Evolutionary conservation across 805 yeast species (phyloP).

Genomic region (Hanseniaspora lachancei): DNA sequence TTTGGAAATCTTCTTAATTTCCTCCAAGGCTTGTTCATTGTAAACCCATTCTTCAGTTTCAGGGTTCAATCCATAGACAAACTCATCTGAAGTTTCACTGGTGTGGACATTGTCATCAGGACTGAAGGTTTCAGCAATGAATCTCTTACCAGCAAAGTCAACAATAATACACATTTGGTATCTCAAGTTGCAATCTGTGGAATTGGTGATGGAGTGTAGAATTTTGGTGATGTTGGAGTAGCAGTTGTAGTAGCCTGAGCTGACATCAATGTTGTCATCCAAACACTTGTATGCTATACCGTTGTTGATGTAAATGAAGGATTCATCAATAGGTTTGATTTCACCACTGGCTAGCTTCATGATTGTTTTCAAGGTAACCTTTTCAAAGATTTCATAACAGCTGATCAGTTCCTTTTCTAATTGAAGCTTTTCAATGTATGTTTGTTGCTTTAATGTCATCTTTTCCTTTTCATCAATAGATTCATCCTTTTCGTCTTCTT

Average conservation of each 20-base stretch:
- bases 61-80: conserved; percentile 39
- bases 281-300: conserved; percentile 9
- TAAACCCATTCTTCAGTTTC: conserved; percentile 51
- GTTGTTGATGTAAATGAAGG: neutral
- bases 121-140: conserved; percentile 87
- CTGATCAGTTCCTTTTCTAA: conserved; percentile 66
- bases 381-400: conserved; percentile 61
- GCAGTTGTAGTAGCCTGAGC: conserved; percentile 4
- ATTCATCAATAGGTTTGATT: conserved; percentile 25
- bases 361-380: conserved; percentile 68
- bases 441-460: neutral
- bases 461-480: conserved; percentile 23
- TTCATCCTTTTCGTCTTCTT: neutral
- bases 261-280: neutral
- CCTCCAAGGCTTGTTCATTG: conserved; percentile 41
- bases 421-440: conserved; percentile 32
- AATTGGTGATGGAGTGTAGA: conserved; percentile 4
- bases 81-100: neutral
- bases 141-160: conserved; percentile 79
- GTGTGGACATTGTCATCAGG: conserved; percentile 43
- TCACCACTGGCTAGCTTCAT: conserved; percentile 62
- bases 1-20: conserved; percentile 50
- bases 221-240: conserved; percentile 8
- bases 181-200: conserved; percentile 18
- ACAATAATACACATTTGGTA: conserved; percentile 73